Conservation (phyloP, 352 stramenopile species). For the Phytophthora brassicae region DNA sequence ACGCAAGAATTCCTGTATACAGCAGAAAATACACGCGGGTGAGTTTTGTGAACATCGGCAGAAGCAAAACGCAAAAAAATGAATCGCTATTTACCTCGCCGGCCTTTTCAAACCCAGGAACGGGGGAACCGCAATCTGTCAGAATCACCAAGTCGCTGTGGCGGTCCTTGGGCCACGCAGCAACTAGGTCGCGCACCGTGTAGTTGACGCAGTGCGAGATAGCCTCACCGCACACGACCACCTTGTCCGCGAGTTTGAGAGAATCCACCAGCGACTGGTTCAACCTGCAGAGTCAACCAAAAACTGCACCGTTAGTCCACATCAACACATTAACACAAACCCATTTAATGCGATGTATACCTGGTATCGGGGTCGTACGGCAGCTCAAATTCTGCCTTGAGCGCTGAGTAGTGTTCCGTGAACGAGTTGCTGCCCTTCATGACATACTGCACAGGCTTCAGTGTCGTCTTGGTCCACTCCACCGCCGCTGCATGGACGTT, state of each 20-base stretch:
- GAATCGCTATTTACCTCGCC: slow-evolving; percentile 45
- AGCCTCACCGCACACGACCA: slow-evolving; percentile 94
- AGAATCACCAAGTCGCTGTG: slow-evolving; percentile 71
- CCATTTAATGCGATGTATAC: slow-evolving; percentile 21
- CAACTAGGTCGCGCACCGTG: slow-evolving; percentile 91
- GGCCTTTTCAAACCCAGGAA: slow-evolving; percentile 69
- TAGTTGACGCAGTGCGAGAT: slow-evolving; percentile 98
- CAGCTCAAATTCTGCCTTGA: slow-evolving; percentile 93
- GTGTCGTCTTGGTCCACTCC: slow-evolving; percentile 76
- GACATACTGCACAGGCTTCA: slow-evolving; percentile 84
- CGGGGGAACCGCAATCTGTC: slow-evolving; percentile 72
- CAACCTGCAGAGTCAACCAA: slow-evolving; percentile 50
- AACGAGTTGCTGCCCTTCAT: slow-evolving; percentile 94
- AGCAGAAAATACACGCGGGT: slow-evolving; percentile 1
- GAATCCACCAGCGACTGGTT: slow-evolving; percentile 86
- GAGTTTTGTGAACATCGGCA: background rate
- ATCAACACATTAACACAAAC: slow-evolving; percentile 5
- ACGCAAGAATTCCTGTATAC: slow-evolving; percentile 51
- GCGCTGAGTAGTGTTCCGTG: slow-evolving; percentile 96
- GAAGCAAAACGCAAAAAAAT: slow-evolving; percentile 13
- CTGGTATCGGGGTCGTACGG: slow-evolving; percentile 64
- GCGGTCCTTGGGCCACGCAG: slow-evolving; percentile 79
- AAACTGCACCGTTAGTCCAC: background rate
- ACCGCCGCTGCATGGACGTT: slow-evolving; percentile 82
- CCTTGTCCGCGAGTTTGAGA: slow-evolving; percentile 81